Evolutionary conservation across 208 protist genomes (phyloP).

Genomic region (Novymonas esmeraldas): DNA sequence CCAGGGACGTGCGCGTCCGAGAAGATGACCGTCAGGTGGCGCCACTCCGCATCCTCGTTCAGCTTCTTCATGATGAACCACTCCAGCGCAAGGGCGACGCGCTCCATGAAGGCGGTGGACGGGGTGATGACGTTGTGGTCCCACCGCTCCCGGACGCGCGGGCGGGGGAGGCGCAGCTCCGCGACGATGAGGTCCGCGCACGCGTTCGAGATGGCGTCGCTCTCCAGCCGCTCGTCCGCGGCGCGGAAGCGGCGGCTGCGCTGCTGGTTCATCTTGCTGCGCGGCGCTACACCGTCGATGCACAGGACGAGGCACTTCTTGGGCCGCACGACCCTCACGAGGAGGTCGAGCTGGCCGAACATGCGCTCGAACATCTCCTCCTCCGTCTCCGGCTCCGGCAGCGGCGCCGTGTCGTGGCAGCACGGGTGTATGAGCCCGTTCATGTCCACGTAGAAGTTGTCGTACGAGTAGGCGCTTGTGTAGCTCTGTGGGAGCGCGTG

Average conservation of each 20-base stretch:
- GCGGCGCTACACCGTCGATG: conserved; percentile 98
- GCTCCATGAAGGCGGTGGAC: conserved; percentile 99
- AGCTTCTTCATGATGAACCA: conserved; percentile 96
- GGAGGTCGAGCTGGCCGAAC: conserved; percentile 97
- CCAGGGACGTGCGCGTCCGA: conserved; percentile 97
- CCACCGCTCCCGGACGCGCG: conserved; percentile 78
- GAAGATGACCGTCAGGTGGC: conserved; percentile 93
- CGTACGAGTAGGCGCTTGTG: conserved; percentile 56
- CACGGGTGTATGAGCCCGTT: conserved; percentile 99
- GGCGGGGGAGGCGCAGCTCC: conserved; percentile 61
- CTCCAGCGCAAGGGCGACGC: conserved; percentile 88
- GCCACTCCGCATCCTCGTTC: conserved; percentile 94
- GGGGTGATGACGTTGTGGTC: conserved; percentile 99
- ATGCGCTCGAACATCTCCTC: conserved; percentile 95
- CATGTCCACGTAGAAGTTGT: conserved; percentile 99
- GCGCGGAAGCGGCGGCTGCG: conserved; percentile 97
- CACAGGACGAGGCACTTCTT: conserved; percentile 98
- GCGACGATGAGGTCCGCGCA: conserved; percentile 62
- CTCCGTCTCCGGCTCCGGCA: conserved; percentile 81
- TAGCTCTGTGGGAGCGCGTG: conserved; percentile 27
- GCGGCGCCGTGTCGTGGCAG: conserved; percentile 96
- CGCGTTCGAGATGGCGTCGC: conserved; percentile 62
- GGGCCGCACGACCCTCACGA: conserved; percentile 98
- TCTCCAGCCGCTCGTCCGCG: conserved; percentile 90
- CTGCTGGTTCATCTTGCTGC: conserved; percentile 99